These are phyloP conservation scores for Colletotrichum sidae DNA, from an alignment of 2,329 filamentous ascomycete species.

Conservation along the genomic window DNA sequence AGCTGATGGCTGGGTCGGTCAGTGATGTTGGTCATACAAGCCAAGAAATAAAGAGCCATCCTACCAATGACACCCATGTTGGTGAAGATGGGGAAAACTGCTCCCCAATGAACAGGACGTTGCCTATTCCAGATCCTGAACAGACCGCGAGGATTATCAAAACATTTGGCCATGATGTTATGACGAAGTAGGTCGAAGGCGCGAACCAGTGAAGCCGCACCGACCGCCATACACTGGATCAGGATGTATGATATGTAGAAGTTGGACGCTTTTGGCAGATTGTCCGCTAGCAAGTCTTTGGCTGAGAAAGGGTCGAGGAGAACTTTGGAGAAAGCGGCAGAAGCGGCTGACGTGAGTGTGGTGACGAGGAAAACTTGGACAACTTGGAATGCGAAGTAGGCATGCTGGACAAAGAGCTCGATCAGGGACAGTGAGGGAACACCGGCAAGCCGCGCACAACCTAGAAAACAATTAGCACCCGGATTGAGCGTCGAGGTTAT, in stretches of 20 bases:
- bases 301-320: constrained; percentile 51
- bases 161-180: constrained; percentile 73
- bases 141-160: constrained; percentile 83
- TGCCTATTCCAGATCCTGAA: constrained; percentile 83
- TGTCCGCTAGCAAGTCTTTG: constrained; percentile 68
- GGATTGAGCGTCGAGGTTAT: accelerated
- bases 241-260: constrained; percentile 95
- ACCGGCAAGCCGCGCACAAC: constrained; percentile 77
- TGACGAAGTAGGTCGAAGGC: constrained; percentile 69
- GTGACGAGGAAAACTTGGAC: constrained; percentile 88
- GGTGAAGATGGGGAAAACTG: constrained; percentile 82
- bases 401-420: constrained; percentile 82
- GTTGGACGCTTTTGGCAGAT: constrained; percentile 82
- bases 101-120: constrained; percentile 84
- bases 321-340: constrained; percentile 68
- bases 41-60: constrained; percentile 44
- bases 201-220: constrained; percentile 80
- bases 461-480: constrained; percentile 47
- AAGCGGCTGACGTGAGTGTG: constrained; percentile 80
- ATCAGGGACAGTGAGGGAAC: constrained; percentile 77
- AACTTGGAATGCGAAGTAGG: constrained; percentile 84
- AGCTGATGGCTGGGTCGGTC: constrained; percentile 74
- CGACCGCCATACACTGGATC: constrained; percentile 86
- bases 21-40: constrained; percentile 33
- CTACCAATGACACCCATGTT: constrained; percentile 83